A percentile compares a stretch with the other conserved stretches of the same genome.
Evolutionary conservation across 495 filamentous ascomycete genomes (phyloP).

Genomic region (Podospora bellae-mahoneyi): DNA sequence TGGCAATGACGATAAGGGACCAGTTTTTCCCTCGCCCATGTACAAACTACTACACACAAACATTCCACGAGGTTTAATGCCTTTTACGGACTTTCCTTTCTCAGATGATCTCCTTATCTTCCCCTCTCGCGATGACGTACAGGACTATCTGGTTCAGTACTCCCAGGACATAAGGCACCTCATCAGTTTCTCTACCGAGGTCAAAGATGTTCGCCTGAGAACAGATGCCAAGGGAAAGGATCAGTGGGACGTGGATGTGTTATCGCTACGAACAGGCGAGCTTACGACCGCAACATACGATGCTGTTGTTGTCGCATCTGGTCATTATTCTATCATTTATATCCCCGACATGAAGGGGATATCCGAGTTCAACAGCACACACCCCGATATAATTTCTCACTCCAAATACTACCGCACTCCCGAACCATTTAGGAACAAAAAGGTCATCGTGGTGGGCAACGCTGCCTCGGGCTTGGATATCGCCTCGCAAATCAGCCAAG

Average conservation of each 20-base stretch:
- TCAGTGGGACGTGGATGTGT: conserved; percentile 51
- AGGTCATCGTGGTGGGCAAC: conserved; percentile 69
- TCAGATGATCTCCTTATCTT: conserved; percentile 62
- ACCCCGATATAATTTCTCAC: conserved; percentile 68
- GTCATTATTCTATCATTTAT: conserved; percentile 72
- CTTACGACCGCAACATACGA: conserved; percentile 58
- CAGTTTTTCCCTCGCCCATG: conserved; percentile 65
- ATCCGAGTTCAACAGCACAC: conserved; percentile 49
- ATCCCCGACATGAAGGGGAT: conserved; percentile 55
- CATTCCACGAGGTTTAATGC: conserved; percentile 79
- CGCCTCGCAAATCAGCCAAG: conserved; percentile 63
- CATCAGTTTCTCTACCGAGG: conserved; percentile 43
- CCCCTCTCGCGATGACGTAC: conserved; percentile 63
- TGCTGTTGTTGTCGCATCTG: conserved; percentile 79
- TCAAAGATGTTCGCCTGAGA: conserved; percentile 35
- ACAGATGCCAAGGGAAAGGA: conserved; percentile 30
- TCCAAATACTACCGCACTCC: conserved; percentile 74
- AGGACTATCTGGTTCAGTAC: conserved; percentile 72
- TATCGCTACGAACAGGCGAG: conserved; percentile 41
- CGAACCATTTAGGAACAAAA: conserved; percentile 51
- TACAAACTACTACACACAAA: conserved; percentile 84
- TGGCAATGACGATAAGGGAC: conserved; percentile 19
- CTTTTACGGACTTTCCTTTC: conserved; percentile 68
- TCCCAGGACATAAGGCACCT: conserved; percentile 56
- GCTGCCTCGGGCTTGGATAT: conserved; percentile 79